Evolutionary conservation across 2,329 filamentous ascomycete genomes (phyloP).

Genomic region (Lachnellula arida): DNA sequence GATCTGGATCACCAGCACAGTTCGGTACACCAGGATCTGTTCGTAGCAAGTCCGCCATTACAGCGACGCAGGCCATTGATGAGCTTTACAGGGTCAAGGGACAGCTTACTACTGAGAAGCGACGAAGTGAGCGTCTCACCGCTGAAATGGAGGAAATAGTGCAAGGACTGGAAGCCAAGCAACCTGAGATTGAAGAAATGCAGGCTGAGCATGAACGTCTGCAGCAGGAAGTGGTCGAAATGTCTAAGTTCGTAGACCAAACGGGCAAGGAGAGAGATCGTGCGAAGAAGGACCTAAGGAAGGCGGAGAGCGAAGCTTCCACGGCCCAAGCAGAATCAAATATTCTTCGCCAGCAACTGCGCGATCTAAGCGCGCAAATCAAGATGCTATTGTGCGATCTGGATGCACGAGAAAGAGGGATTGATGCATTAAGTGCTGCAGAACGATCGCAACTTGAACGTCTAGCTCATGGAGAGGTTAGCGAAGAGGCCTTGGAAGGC

Average conservation of each 20-base stretch:
- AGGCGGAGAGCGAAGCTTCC: constrained; percentile 68
- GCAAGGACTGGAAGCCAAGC: constrained; percentile 75
- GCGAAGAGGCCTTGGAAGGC: constrained; percentile 65
- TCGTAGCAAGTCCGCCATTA: constrained; percentile 50
- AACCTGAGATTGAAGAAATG: constrained; percentile 83
- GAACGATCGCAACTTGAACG: constrained; percentile 73
- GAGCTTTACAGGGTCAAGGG: constrained; percentile 65
- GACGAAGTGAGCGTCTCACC: constrained; percentile 68
- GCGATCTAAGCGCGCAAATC: constrained; percentile 84
- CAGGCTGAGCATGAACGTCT: constrained; percentile 76
- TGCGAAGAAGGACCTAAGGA: constrained; percentile 73
- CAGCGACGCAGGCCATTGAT: constrained; percentile 59
- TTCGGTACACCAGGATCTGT: constrained; percentile 58
- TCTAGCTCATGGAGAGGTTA: constrained; percentile 69
- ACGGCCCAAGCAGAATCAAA: constrained; percentile 63
- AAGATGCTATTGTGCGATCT: constrained; percentile 87
- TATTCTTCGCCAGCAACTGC: constrained; percentile 79
- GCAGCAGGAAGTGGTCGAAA: constrained; percentile 74
- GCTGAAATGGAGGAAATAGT: constrained; percentile 82
- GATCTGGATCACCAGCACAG: constrained; percentile 49
- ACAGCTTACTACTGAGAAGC: constrained; percentile 68
- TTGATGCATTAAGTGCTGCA: constrained; percentile 64
- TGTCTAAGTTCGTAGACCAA: constrained; percentile 79
- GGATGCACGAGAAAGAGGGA: constrained; percentile 74
- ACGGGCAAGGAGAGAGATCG: constrained; percentile 75